Percentiles rank a stretch among this genome's conserved stretches.
These are phyloP conservation scores for Vinca minor DNA, from an alignment of 257 asterid species.

Conservation along the genomic window DNA sequence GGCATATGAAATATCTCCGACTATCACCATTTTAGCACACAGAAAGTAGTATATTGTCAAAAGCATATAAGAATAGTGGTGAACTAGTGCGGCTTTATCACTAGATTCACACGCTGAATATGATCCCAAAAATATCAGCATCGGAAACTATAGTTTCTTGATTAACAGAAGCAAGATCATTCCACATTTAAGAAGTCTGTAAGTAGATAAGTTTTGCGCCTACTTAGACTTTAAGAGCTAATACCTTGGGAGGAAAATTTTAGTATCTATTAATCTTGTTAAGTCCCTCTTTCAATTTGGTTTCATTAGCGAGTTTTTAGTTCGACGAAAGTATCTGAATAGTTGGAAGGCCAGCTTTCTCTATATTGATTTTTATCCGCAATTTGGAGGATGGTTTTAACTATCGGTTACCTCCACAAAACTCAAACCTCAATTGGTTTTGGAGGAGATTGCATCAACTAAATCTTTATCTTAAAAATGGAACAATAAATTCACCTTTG, in stretches of 20 bases:
- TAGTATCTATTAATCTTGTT: not conserved
- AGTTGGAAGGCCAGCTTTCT: not conserved
- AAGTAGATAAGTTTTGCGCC: not conserved
- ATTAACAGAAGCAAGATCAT: not conserved
- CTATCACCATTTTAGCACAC: not conserved
- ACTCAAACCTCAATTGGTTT: not conserved
- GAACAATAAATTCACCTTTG: slow-evolving; percentile 42
- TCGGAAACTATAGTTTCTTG: not conserved
- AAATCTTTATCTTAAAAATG: not conserved
- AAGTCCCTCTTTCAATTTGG: not conserved
- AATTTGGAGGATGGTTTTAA: not conserved
- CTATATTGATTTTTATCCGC: not conserved
- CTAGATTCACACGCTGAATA: not conserved
- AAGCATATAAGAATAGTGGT: not conserved
- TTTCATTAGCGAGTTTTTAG: too few species aligned
- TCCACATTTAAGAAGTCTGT: not conserved
- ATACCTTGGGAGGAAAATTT: not conserved
- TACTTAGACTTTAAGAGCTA: not conserved
- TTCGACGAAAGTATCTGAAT: not conserved
- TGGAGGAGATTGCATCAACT: not conserved
- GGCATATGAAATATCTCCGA: slow-evolving; percentile 8
- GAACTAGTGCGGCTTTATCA: not conserved
- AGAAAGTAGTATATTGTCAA: not conserved
- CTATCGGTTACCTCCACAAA: too few species aligned
- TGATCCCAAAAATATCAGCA: not conserved